Evolutionary conservation across 1,139 yeast species (phyloP).

Genomic region (Candida pseudocylindracea): DNA sequence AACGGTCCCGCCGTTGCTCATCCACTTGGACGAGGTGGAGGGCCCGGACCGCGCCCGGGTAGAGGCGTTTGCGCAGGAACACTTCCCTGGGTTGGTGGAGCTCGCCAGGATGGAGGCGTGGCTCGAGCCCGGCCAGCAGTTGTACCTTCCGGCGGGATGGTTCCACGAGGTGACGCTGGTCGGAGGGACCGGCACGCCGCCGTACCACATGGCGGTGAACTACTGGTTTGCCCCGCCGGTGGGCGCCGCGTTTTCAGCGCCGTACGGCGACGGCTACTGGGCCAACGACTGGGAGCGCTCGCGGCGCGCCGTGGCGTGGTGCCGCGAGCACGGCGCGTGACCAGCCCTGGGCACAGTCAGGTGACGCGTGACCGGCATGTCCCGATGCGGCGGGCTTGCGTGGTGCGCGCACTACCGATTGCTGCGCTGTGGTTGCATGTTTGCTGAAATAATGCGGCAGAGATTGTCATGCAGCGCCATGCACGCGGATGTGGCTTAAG

Average conservation of each 20-base stretch:
- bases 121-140: conserved; percentile 39
- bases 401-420: too few relatives aligned
- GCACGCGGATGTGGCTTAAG: too few relatives aligned
- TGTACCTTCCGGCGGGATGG: conserved; percentile 61
- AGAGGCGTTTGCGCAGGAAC: conserved; percentile 8
- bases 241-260: conserved; percentile 7
- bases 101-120: conserved; percentile 20
- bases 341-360: not conserved
- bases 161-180: conserved; percentile 64
- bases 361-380: not conserved
- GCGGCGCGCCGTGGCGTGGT: conserved; percentile 1
- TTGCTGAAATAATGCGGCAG: too few relatives aligned
- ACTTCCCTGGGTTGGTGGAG: conserved; percentile 24
- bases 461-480: too few relatives aligned
- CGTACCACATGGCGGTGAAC: conserved; percentile 36
- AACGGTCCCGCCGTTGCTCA: conserved; percentile 32
- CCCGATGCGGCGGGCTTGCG: not conserved
- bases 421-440: too few relatives aligned
- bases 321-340: not conserved
- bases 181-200: conserved; percentile 10
- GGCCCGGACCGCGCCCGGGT: conserved; percentile 6
- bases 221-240: conserved; percentile 59
- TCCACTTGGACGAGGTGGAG: conserved; percentile 31
- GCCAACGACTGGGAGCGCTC: conserved; percentile 20
- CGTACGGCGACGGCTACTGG: conserved; percentile 31